Evolutionary conservation across 139 green algal species (phyloP), one percentile per base, ranked within the genome.

Genomic region (Auxenochlorella protothecoides): DNA sequence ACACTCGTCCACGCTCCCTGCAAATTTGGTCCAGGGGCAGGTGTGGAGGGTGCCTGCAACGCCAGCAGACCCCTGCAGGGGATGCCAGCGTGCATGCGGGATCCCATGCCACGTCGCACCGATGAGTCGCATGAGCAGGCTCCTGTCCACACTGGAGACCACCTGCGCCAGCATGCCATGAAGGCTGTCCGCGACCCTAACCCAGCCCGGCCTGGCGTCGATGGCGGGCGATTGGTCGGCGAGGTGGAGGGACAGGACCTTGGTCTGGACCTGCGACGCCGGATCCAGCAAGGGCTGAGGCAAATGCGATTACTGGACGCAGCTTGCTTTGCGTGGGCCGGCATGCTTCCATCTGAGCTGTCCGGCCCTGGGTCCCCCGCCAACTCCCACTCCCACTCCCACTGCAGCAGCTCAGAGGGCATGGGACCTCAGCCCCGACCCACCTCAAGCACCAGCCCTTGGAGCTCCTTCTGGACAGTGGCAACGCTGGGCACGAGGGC

Each of bases 1-100:
- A 75, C 90, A 96, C 63, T 80, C 77, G 68, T 86, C 72, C 77
- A 96, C 96, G 53, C 76, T 86, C 51, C 63, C 74, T 77, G 72
- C 72, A 16, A 10, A 4, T 4, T 3, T 52, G 53, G n/a, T 14
- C 16, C 53, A 55, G 61, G 9, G 12, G 8, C 53, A 7, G 55
- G 56, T 66, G 63, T 4, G n/a, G 61, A 44, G 6, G 27, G 4
- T 44, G 27, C 0, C 27, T 44, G 27, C 27, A 44, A 44, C 27
- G 27, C 27, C 27, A 44, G 27, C 27, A 44, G 27, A 44, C 27
- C 27, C 27, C 0, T 44, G 27, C 27, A 10, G 5, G 8, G 7
- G 10, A 56, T 14, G 53, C 64, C 27, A 5, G 66, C 9, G 68
- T 63, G 59, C 59, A 63, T 63, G 10, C 11, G 59, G 59, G 11